These are phyloP conservation scores for Citrullus mucosospermus DNA, from an alignment of 306 rosid species.

Conservation along the genomic window DNA sequence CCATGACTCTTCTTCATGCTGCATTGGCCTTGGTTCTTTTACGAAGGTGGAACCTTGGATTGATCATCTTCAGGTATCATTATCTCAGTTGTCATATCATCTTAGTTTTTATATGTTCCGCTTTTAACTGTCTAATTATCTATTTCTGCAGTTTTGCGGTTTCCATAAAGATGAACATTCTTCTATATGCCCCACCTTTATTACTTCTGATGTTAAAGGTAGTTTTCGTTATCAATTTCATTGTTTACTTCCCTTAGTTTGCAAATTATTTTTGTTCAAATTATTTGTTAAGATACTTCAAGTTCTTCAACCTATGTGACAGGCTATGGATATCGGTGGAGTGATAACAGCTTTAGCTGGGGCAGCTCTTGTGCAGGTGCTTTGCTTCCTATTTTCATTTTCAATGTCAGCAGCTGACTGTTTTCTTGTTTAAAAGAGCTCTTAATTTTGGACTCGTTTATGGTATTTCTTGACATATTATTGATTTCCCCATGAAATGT, in stretches of 20 bases:
- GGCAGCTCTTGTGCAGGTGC: slow-evolving; percentile 89
- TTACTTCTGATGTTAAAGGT: slow-evolving; percentile 89
- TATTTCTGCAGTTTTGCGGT: slow-evolving; percentile 59
- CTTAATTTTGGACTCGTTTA: neutral
- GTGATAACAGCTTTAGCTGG: slow-evolving; percentile 67
- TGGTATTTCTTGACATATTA: slow-evolving; percentile 2
- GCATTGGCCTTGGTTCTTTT: slow-evolving; percentile 51
- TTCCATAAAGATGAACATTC: slow-evolving; percentile 93
- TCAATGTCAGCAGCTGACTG: neutral
- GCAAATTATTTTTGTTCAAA: neutral
- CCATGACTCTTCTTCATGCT: slow-evolving; percentile 66
- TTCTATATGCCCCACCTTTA: slow-evolving; percentile 82
- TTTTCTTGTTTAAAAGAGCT: neutral
- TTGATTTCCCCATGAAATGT: slow-evolving; percentile 8
- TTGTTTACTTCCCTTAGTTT: neutral
- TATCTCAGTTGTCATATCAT: neutral
- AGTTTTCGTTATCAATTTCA: neutral
- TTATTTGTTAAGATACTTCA: slow-evolving; percentile 12
- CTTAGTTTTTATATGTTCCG: neutral
- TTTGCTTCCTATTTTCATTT: slow-evolving; percentile 5
- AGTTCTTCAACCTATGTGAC: slow-evolving; percentile 12
- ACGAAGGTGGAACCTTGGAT: slow-evolving; percentile 75
- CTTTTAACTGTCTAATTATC: slow-evolving; percentile 15
- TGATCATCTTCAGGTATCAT: slow-evolving; percentile 71
- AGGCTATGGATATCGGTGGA: slow-evolving; percentile 68